A percentile compares a stretch with the other conserved stretches of the same genome.
Evolutionary conservation across 163 green algal genomes (phyloP).

Genomic region (Chlamydomonas reinhardtii): DNA sequence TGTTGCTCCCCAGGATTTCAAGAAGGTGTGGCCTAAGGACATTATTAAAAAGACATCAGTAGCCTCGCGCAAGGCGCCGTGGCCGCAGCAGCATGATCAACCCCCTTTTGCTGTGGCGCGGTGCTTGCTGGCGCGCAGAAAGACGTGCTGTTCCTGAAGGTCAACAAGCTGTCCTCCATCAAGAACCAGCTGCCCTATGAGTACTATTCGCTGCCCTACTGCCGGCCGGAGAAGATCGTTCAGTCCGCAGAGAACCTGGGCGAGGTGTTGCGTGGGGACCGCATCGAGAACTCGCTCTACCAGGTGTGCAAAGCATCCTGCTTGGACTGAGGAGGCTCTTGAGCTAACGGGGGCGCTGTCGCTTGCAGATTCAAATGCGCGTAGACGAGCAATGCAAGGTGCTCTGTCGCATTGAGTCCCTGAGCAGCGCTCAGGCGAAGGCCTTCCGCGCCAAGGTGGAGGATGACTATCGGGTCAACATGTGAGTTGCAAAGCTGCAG

Average conservation of each 20-base stretch:
- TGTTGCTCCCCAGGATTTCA: conserved; percentile 93
- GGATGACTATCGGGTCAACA: conserved; percentile 98
- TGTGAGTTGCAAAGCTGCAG: conserved; percentile 71
- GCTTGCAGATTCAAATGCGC: conserved; percentile 89
- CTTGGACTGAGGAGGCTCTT: neutral
- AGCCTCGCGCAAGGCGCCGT: too few species aligned
- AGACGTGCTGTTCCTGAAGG: conserved; percentile 93
- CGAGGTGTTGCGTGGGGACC: conserved; percentile 97
- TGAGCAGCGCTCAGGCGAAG: conserved; percentile 85
- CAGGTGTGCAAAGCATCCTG: conserved; percentile 61
- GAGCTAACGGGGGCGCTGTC: neutral
- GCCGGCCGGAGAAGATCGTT: conserved; percentile 91
- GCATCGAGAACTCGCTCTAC: conserved; percentile 98
- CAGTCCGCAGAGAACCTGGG: conserved; percentile 96
- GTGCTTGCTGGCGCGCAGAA: conserved; percentile 68
- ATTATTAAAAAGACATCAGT: too few species aligned
- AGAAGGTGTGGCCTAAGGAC: conserved; percentile 68
- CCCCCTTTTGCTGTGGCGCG: neutral
- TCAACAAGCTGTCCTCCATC: conserved; percentile 97
- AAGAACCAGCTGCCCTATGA: conserved; percentile 98
- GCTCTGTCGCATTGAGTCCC: conserved; percentile 87
- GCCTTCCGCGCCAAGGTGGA: conserved; percentile 88
- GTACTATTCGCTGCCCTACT: conserved; percentile 98
- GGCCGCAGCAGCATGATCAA: conserved; percentile 20
- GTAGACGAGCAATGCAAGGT: conserved; percentile 96